Evolutionary conservation across 176 grass and related monocot genomes (phyloP).

Genomic region (Cenchrus americanus): DNA sequence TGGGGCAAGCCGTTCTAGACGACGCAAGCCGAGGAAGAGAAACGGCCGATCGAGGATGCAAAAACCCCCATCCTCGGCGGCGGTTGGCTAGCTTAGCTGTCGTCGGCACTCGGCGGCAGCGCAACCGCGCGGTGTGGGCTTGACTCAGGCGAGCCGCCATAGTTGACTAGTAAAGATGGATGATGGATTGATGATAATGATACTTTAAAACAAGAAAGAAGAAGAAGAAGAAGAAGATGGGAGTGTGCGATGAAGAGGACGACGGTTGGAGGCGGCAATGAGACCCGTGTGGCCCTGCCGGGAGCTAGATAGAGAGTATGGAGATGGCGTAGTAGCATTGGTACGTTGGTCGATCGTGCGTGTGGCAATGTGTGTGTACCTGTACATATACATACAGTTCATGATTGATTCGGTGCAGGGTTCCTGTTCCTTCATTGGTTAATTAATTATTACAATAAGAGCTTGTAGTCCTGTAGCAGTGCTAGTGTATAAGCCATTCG

Average conservation of each 20-base stretch:
- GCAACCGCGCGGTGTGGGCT: slow-evolving; percentile 16
- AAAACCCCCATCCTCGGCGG: neutral
- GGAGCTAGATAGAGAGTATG: neutral
- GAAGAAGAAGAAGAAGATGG: neutral
- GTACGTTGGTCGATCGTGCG: neutral
- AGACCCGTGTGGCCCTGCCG: slow-evolving; percentile 46
- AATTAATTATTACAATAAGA: neutral
- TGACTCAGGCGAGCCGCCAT: slow-evolving; percentile 60
- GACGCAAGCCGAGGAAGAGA: neutral
- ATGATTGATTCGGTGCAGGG: slow-evolving; percentile 47
- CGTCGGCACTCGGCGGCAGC: neutral
- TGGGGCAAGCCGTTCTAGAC: slow-evolving; percentile 82
- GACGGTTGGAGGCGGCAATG: slow-evolving; percentile 55
- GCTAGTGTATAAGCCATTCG: slow-evolving; percentile 31
- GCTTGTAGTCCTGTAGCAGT: neutral
- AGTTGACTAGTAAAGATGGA: slow-evolving; percentile 16
- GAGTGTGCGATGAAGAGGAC: too few species aligned
- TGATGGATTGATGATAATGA: neutral
- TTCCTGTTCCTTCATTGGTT: slow-evolving; percentile 53
- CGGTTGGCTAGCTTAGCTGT: neutral
- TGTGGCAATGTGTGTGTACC: neutral
- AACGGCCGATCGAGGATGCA: neutral
- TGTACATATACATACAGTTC: slow-evolving; percentile 2
- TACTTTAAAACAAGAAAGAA: neutral
- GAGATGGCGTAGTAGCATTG: neutral